phyloP scores from a whole-genome alignment of 305 asterid species.

The Fraxinus velutina region DNA sequence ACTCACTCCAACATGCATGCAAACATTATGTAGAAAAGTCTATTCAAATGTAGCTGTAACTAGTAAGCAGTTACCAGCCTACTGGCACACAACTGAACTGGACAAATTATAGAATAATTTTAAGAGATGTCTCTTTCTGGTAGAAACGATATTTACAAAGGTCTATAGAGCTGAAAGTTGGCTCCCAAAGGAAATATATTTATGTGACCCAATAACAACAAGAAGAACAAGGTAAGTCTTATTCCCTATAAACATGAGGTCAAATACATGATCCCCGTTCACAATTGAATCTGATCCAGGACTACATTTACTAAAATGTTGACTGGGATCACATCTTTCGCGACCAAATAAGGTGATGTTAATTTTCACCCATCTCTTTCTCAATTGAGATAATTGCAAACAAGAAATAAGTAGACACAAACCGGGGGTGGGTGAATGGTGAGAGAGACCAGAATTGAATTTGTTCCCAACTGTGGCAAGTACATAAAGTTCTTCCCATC shows the following conservation, averaged over 20 bases:
- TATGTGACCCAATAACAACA: neutral
- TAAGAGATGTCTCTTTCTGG: neutral
- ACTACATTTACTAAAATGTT: neutral
- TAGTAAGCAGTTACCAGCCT: neutral
- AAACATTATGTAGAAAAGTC: neutral
- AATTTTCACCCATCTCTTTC: neutral
- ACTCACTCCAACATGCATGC: neutral
- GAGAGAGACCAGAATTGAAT: neutral
- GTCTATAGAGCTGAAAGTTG: neutral
- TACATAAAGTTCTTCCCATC: neutral
- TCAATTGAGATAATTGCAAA: neutral
- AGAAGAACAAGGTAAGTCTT: neutral
- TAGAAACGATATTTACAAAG: neutral
- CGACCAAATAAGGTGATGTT: neutral
- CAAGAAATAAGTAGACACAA: neutral
- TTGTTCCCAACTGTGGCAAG: neutral
- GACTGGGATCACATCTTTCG: neutral
- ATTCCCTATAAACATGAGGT: neutral
- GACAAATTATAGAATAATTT: neutral
- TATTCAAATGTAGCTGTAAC: neutral
- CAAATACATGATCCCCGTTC: neutral
- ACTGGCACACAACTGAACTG: neutral
- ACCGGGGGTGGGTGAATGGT: neutral
- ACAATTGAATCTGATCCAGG: neutral
- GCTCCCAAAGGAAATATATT: neutral